These are phyloP conservation scores for Ministeria vibrans DNA, from an alignment of 78 protist genomes.

Conservation along the genomic window DNA sequence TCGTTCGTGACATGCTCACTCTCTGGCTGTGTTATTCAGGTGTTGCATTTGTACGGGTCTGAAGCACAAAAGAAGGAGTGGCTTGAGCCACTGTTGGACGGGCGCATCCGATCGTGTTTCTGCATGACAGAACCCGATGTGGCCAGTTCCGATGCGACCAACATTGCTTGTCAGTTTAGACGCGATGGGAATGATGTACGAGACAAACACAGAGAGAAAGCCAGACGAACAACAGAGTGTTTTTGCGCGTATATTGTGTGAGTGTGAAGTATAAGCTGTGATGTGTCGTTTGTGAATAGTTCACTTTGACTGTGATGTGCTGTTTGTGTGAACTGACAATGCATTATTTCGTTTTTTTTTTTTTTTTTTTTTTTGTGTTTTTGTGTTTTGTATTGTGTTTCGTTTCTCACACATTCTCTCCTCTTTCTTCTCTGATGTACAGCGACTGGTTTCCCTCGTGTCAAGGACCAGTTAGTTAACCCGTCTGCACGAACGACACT, in stretches of 20 bases:
- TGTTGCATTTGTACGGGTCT: conserved; percentile 49
- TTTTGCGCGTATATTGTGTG: too few species aligned
- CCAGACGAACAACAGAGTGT: too few species aligned
- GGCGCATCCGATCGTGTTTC: conserved; percentile 58
- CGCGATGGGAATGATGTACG: conserved; percentile 41
- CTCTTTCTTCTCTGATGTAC: too few species aligned
- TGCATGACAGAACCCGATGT: conserved; percentile 79
- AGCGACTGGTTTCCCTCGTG: too few species aligned
- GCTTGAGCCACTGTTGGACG: conserved; percentile 67
- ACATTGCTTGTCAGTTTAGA: conserved; percentile 13
- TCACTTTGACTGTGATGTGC: not conserved
- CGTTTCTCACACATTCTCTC: too few species aligned
- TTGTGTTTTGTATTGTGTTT: too few species aligned
- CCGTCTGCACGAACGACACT: too few species aligned
- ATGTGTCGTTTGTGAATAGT: not conserved
- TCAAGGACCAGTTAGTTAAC: too few species aligned
- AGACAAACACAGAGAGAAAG: too few species aligned
- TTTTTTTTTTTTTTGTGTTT: not conserved
- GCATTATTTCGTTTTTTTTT: not conserved
- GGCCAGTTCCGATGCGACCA: conserved; percentile 68
- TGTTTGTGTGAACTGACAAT: not conserved
- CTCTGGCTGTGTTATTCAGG: too few species aligned
- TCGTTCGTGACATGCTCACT: not conserved
- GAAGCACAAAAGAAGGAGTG: conserved; percentile 54
- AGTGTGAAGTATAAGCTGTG: too few species aligned